Conservation (phyloP, 2,329 filamentous ascomycete species). For the Aspergillus vadensis region DNA sequence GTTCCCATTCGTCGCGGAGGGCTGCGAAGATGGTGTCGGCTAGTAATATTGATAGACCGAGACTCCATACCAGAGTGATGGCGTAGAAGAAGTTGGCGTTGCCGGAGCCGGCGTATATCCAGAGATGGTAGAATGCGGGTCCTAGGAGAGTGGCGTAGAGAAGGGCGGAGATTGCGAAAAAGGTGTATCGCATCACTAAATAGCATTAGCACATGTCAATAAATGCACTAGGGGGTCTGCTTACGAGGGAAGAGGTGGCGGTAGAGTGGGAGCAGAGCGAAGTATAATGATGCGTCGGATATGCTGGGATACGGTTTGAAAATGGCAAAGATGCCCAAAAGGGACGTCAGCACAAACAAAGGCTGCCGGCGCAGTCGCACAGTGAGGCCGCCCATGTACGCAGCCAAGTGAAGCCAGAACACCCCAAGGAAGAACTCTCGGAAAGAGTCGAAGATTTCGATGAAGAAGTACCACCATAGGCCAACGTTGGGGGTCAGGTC, state of each 20-base stretch:
- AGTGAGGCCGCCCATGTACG: slow-evolving; percentile 84
- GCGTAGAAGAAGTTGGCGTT: slow-evolving; percentile 99
- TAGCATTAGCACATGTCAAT: slow-evolving; percentile 28
- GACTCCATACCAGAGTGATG: slow-evolving; percentile 96
- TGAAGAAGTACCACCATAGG: slow-evolving; percentile 99
- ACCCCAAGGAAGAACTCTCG: slow-evolving; percentile 94
- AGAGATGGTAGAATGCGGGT: slow-evolving; percentile 93
- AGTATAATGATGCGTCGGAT: slow-evolving; percentile 82
- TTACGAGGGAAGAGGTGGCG: slow-evolving; percentile 83
- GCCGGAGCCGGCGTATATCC: slow-evolving; percentile 96
- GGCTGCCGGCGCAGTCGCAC: slow-evolving; percentile 83
- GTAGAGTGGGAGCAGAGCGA: slow-evolving; percentile 80
- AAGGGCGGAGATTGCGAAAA: slow-evolving; percentile 78
- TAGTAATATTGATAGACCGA: slow-evolving; percentile 82
- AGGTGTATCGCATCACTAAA: slow-evolving; percentile 86
- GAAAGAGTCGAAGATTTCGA: slow-evolving; percentile 99
- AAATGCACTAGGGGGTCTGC: slow-evolving; percentile 31
- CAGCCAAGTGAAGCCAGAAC: slow-evolving; percentile 93
- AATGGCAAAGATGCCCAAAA: slow-evolving; percentile 86
- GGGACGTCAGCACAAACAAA: slow-evolving; percentile 78
- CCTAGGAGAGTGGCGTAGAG: slow-evolving; percentile 87
- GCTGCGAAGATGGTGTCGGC: slow-evolving; percentile 87
- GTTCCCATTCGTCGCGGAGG: slow-evolving; percentile 89
- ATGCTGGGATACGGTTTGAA: slow-evolving; percentile 98
- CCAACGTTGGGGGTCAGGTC: slow-evolving; percentile 95